Evolutionary conservation across 2,329 filamentous ascomycete species (phyloP), one percentile per base, ranked within the genome.

Genomic region (Aureobasidium subglaciale): DNA sequence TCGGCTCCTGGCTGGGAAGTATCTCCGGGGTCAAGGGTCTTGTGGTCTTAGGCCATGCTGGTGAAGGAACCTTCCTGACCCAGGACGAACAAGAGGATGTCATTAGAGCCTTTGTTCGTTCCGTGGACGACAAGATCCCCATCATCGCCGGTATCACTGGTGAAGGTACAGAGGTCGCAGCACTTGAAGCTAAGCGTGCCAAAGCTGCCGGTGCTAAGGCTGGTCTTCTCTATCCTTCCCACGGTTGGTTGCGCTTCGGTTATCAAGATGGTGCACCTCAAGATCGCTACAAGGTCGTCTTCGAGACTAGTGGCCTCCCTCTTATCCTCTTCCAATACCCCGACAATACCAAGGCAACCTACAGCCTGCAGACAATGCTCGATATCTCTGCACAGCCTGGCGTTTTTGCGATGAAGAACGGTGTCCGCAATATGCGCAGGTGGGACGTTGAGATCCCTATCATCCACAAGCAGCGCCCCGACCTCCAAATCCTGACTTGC

Each of bases 371-470:
- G 59, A 80, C 77, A 0, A 71, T 79, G 59, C 71, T 80, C 2
- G 77, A 80, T 49, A 79, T 79, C 53, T 69, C 76, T 2, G 77
- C 76, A 7, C 75, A 71, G 30, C 78, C 77, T 1, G 77, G 77
- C 25, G 75, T 78, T 5, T 77, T 80, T 42, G 77, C 77, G 15
- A 80, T 80, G 76, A 80, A 80, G 71, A 80, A 79, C 59, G 78
- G 78, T 18, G 78, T 80, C 9, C 73, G 78, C 53, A 79, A 80
- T 64, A 79, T 80, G 77, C 71, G 75, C n/a, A 73, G 78, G 16
- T 80, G 78, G 78, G 77, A 80, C 50, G 77, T 75, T 0, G 78
- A 80, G 63, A 80, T 80, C 58, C 78, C 77, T 15, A 70, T 79
- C 24, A 78, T 80, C 65, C 73, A 75, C 46, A 64, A 64, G 24